Base-by-base conservation (phyloP, 441 rosid species). In the Cnidoscolus chayamansa region DNA sequence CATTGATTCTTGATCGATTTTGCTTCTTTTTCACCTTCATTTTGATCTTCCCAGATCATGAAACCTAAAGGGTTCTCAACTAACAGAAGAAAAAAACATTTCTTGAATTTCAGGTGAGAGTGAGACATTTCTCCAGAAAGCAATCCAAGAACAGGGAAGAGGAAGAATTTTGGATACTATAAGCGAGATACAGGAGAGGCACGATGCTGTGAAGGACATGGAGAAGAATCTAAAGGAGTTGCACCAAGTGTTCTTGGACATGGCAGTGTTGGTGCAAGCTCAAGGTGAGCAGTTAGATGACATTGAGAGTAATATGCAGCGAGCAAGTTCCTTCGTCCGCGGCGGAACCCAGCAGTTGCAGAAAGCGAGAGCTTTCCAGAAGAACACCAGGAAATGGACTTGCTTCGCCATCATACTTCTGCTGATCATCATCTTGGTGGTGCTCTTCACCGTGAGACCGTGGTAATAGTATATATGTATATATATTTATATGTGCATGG, bases 91-190 rank as follows among this genome's bases (percentile, higher is more conserved):
- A 13, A 49, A 65, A 6, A 49, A 13, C 9, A 19, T 16, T 1
- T 10, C 65, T 67, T 31, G 2, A 19, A 25, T 25, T 0, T 73
- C 81, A 94, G 97, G 98, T 10, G 97, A 92, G 77, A 91, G 98
- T 55, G 98, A 94, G 83, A 92, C 89, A 30, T 92, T 94, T 80
- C 81, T 91, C 37, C 97, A 89, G 68, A 94, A 88, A 63, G 97
- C 98, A 7, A 92, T 94, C 67, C 97, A 90, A 79, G 94, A 90
- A 54, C 98, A 94, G 77, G 98, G 97, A 30, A 84, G 97, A 16
- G 96, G 96, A 1, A 83, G 85, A 45, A 64, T 92, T 50, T 63
- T 92, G 78, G 95, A 94, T 77, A 88, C 97, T 0, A 90, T 90
- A 15, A 86, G 85, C 7, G 96, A 90, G 81, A 90, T 93, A 37